phyloP scores from a whole-genome alignment of 495 filamentous ascomycete genomes.

The Penicilliopsis zonata region DNA sequence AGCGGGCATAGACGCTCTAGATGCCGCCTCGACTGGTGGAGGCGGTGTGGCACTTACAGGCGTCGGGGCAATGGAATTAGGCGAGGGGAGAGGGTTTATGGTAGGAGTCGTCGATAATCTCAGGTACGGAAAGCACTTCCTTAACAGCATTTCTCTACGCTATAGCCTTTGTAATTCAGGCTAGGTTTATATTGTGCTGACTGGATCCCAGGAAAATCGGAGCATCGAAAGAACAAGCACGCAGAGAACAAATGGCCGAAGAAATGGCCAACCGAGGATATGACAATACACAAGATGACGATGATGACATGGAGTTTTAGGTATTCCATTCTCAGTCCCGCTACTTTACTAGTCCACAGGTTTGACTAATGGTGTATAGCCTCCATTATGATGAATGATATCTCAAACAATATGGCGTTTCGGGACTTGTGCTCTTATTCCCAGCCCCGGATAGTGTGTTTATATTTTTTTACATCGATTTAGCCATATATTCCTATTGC shows the following conservation, averaged over 20 bases:
- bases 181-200: no score
- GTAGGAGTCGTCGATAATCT: slow-evolving; percentile 77
- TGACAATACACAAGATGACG: slow-evolving; percentile 27
- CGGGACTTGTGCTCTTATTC: no score
- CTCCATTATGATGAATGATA: no score
- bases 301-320: slow-evolving; percentile 39
- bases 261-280: slow-evolving; percentile 29
- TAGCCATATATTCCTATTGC: no score
- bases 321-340: slow-evolving; percentile 3
- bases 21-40: slow-evolving; percentile 46
- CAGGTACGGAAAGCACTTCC: no score
- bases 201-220: slow-evolving; percentile 36
- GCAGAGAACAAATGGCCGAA: slow-evolving; percentile 33
- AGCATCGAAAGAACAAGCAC: slow-evolving; percentile 35
- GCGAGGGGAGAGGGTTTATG: slow-evolving; percentile 77
- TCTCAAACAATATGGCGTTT: no score
- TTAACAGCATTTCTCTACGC: no score
- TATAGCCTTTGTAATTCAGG: no score
- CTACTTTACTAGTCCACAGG: slow-evolving; percentile 10
- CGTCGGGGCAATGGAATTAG: slow-evolving; percentile 82
- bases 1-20: slow-evolving; percentile 54
- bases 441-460: no score
- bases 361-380: no score
- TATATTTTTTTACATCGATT: no score
- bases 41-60: slow-evolving; percentile 68